A percentile compares a stretch with the other conserved stretches of the same genome.
phyloP scores from a whole-genome alignment of 805 yeast genomes.

The Phaffomyces thermotolerans region DNA sequence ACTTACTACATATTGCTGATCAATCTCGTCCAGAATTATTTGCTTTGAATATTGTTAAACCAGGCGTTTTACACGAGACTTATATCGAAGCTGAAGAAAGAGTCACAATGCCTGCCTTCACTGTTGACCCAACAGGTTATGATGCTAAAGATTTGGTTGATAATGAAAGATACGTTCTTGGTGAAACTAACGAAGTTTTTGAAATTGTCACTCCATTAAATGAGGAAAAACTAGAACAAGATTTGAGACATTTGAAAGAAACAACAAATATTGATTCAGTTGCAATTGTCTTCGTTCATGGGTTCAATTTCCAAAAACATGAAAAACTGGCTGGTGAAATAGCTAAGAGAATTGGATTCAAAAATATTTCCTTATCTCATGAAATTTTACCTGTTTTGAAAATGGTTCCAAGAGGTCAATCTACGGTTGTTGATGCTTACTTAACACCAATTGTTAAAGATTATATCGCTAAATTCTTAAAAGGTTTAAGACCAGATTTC shows the following conservation, averaged over 20 bases:
- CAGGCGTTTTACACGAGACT: constrained; percentile 36
- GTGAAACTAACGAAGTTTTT: constrained; percentile 34
- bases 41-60: constrained; percentile 41
- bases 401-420: constrained; percentile 34
- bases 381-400: constrained; percentile 32
- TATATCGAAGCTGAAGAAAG: constrained; percentile 45
- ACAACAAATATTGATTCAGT: constrained; percentile 25
- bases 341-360: constrained; percentile 29
- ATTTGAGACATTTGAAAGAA: constrained; percentile 16
- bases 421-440: constrained; percentile 36
- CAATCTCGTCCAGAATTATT: constrained; percentile 47
- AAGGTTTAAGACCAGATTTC: constrained; percentile 28
- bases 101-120: constrained; percentile 56
- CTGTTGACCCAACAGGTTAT: constrained; percentile 50
- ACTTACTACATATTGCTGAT: constrained; percentile 43
- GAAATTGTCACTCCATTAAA: constrained; percentile 31
- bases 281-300: constrained; percentile 30
- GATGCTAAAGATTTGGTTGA: constrained; percentile 25
- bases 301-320: constrained; percentile 31
- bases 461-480: constrained; percentile 31
- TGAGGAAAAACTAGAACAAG: constrained; percentile 16
- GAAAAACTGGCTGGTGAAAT: constrained; percentile 28
- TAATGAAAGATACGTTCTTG: constrained; percentile 31
- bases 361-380: constrained; percentile 27
- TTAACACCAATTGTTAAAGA: constrained; percentile 37